Evolutionary conservation across 805 yeast genomes (phyloP).

Genomic region (Cyberlindnera maclurae): DNA sequence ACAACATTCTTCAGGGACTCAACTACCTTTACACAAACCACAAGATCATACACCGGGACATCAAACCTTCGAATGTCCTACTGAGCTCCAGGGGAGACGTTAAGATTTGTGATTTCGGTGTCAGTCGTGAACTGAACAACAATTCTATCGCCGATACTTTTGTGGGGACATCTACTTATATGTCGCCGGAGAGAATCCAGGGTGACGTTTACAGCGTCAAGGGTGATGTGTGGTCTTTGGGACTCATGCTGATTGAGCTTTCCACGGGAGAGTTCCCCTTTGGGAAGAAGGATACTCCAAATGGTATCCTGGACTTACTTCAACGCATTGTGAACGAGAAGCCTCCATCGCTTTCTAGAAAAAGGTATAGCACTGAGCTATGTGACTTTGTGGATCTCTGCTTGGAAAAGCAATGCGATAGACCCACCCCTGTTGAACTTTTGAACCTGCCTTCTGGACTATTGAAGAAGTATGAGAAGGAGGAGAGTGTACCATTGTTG

Average conservation of each 20-base stretch:
- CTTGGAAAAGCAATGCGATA: constrained; percentile 54
- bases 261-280: constrained; percentile 83
- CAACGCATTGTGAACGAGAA: constrained; percentile 92
- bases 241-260: constrained; percentile 81
- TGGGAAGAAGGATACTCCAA: constrained; percentile 57
- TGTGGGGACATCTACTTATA: constrained; percentile 95
- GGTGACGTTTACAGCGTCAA: constrained; percentile 92
- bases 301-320: constrained; percentile 82
- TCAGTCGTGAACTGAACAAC: constrained; percentile 82
- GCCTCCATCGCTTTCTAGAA: constrained; percentile 63
- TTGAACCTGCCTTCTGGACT: constrained; percentile 33
- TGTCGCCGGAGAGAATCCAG: constrained; percentile 96
- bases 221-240: constrained; percentile 96
- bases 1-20: constrained; percentile 72
- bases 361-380: constrained; percentile 36
- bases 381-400: constrained; percentile 70
- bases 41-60: constrained; percentile 90
- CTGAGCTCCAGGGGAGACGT: constrained; percentile 82
- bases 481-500: constrained; percentile 28
- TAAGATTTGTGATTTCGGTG: constrained; percentile 96
- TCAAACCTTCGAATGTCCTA: constrained; percentile 90
- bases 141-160: constrained; percentile 90
- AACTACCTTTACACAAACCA: constrained; percentile 76
- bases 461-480: constrained; percentile 26
- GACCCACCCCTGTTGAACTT: constrained; percentile 72